Evolutionary conservation across 495 filamentous ascomycete genomes (phyloP), one percentile per base, ranked within the genome.

Genomic region (Astrothelium macrocarpum): DNA sequence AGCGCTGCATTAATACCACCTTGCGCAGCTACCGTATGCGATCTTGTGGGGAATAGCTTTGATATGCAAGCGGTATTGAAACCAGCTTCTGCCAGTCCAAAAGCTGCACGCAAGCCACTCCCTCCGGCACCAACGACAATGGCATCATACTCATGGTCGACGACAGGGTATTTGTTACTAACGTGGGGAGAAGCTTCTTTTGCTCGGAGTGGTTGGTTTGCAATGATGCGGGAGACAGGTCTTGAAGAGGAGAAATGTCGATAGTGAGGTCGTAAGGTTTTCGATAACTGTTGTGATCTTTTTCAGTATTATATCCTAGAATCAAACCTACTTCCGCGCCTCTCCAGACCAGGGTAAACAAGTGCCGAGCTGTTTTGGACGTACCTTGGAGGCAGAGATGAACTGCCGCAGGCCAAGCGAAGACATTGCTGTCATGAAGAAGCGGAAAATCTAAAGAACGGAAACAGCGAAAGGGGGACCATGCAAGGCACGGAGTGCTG

Each of bases 41-140:
- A 88, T 82, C 94, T 80, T 34, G 94, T 98, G 62, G 94, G 94
- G 80, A 98, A 98, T 32, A 97, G 85, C 81, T 98, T 98, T 43
- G 91, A 94, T 77, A 98, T 91, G 80, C 94, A 98, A 62, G 94
- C 94, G 60, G 92, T 97, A 77, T 97, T 97, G 84, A 98, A 95
- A 39, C 94, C 94, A 67, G 94, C 93, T 78, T 97, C 94, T 67
- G 94, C 94, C 59, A 98, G 83, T 76, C 94, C 94, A 77, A 98
- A 96, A 49, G 94, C 93, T 61, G 94, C 93, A 72, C 94, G 90
- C 65, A 98, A 84, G 78, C 94, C 94, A 60, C 94, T 86, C 72
- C 94, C 94, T 65, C 94, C 94, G 66, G 94, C 93, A 71, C 94
- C 94, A 67, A 98, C 90, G 62, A 98, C 94, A 71, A 98, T 81